Percentiles rank a stretch among this genome's conserved stretches.
Evolutionary conservation across 345 rosid species (phyloP).

Genomic region (Populus pruinosa): DNA sequence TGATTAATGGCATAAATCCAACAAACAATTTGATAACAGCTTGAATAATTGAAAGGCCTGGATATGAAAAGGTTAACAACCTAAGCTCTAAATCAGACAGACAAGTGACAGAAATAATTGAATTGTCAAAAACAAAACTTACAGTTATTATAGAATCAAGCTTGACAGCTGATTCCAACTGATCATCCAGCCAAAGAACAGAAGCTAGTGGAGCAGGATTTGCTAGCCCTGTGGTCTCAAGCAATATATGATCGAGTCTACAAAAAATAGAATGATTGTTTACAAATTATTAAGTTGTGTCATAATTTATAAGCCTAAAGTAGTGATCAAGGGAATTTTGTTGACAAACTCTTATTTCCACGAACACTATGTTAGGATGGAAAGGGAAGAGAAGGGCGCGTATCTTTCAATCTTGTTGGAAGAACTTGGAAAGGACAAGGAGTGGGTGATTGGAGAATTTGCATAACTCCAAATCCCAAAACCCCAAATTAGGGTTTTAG

Average conservation of each 20-base stretch:
- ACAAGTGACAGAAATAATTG: neutral
- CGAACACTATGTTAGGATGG: neutral
- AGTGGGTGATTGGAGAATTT: neutral
- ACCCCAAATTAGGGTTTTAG: neutral
- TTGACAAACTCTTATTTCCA: neutral
- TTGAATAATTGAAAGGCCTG: neutral
- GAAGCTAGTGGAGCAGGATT: constrained; percentile 95
- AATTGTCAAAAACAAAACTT: constrained; percentile 23
- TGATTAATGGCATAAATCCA: neutral
- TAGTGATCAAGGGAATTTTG: neutral
- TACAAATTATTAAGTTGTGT: constrained; percentile 1
- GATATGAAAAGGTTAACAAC: neutral
- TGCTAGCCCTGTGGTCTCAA: constrained; percentile 98
- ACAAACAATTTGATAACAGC: neutral
- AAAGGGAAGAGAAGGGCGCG: neutral
- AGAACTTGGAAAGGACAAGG: neutral
- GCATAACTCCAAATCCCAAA: neutral
- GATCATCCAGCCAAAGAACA: constrained; percentile 95
- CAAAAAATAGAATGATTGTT: constrained; percentile 11
- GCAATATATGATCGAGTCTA: constrained; percentile 87
- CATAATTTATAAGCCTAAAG: neutral
- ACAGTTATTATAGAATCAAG: constrained; percentile 91
- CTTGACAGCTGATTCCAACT: constrained; percentile 79
- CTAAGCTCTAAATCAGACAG: neutral
- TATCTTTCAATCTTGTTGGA: neutral